Conservation (phyloP, 148 eudicot species). For the Rhododendron williamsianum region DNA sequence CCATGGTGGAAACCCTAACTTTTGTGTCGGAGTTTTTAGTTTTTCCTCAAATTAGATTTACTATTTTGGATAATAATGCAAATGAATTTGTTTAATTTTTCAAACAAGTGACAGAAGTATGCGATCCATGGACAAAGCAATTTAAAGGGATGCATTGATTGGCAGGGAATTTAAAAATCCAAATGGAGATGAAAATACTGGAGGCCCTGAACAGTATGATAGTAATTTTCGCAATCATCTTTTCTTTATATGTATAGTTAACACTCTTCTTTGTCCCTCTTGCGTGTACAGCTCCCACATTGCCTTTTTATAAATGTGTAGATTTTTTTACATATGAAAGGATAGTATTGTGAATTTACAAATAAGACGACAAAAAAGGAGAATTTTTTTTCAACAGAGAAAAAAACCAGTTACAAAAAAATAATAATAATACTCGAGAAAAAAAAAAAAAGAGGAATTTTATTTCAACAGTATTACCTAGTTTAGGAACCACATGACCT, state of each 20-base stretch:
- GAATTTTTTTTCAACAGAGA: too few relatives aligned
- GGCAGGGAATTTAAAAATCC: background rate
- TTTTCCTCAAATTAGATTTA: background rate
- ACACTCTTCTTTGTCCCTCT: too few relatives aligned
- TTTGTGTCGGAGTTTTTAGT: background rate
- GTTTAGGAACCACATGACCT: conserved; percentile 22
- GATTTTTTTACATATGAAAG: too few relatives aligned
- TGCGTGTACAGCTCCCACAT: too few relatives aligned
- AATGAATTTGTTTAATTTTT: background rate
- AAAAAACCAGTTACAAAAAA: too few relatives aligned
- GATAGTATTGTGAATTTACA: too few relatives aligned
- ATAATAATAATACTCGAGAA: too few relatives aligned
- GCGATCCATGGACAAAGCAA: background rate
- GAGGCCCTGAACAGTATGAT: background rate
- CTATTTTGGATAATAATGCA: background rate
- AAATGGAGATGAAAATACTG: background rate
- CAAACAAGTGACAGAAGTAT: background rate
- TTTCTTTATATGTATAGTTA: too few relatives aligned
- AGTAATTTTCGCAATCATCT: background rate
- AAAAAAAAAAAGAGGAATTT: background rate
- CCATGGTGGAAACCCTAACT: background rate
- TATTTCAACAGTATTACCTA: conserved; percentile 10
- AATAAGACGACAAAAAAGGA: too few relatives aligned
- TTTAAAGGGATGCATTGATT: background rate
- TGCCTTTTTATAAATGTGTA: too few relatives aligned